Percentiles rank a stretch among this genome's conserved stretches.
phyloP scores from a whole-genome alignment of 495 filamentous ascomycete species.

The Beverwykella pulmonaria region DNA sequence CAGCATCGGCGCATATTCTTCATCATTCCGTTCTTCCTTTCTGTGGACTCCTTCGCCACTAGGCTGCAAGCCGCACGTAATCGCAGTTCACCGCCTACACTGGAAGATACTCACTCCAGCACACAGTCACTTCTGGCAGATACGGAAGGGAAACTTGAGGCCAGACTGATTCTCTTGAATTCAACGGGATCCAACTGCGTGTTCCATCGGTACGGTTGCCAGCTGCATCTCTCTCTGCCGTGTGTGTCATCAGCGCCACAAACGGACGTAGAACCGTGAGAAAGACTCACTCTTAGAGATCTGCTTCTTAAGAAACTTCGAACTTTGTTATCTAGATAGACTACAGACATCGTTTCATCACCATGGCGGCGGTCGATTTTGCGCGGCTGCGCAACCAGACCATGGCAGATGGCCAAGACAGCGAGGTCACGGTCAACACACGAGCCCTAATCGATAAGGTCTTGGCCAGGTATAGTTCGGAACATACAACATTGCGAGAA shows the following conservation, averaged over 20 bases:
- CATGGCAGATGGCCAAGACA: slow-evolving; percentile 79
- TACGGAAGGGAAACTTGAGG: background rate
- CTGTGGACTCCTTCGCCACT: slow-evolving; percentile 16
- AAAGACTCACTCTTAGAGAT: background rate
- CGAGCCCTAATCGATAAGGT: slow-evolving; percentile 97
- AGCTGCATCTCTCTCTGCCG: background rate
- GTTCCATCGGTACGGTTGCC: background rate
- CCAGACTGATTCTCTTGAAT: background rate
- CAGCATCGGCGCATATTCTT: slow-evolving; percentile 6
- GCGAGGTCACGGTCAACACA: slow-evolving; percentile 98
- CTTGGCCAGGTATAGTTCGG: slow-evolving; percentile 89
- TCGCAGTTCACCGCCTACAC: background rate
- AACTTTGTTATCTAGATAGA: background rate
- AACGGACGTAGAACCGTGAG: background rate
- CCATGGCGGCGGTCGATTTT: slow-evolving; percentile 69
- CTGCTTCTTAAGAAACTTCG: background rate
- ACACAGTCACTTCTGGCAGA: background rate
- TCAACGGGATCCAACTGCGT: background rate
- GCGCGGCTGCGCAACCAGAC: slow-evolving; percentile 82
- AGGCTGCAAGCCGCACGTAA: slow-evolving; percentile 16
- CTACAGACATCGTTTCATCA: background rate
- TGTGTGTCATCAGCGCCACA: background rate
- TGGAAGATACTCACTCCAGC: background rate
- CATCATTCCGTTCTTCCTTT: slow-evolving; percentile 6
- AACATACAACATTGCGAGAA: slow-evolving; percentile 84